Percentiles rank a stretch among this genome's conserved stretches.
phyloP scores from a whole-genome alignment of 2,329 filamentous ascomycete genomes.

The Penicillium corylophilum region DNA sequence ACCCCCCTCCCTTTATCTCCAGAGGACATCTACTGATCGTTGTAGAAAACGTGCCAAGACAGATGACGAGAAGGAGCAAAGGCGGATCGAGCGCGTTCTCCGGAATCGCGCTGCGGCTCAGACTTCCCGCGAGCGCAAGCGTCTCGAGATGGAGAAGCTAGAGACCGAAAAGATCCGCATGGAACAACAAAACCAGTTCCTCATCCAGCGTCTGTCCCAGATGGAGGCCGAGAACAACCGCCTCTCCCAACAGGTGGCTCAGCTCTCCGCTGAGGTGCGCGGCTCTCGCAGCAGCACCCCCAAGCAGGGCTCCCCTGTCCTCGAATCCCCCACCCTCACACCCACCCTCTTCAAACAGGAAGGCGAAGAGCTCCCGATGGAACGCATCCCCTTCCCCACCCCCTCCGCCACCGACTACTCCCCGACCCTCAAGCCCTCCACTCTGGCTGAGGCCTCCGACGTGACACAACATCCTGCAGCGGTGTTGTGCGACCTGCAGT shows the following conservation, averaged over 20 bases:
- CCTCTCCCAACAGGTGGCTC: slow-evolving; percentile 51
- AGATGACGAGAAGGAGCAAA: slow-evolving; percentile 97
- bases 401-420: slow-evolving; percentile 41
- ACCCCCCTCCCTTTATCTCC: not conserved
- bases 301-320: slow-evolving; percentile 35
- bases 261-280: slow-evolving; percentile 49
- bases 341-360: slow-evolving; percentile 47
- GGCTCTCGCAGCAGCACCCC: slow-evolving; percentile 42
- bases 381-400: slow-evolving; percentile 42
- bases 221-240: slow-evolving; percentile 57
- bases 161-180: slow-evolving; percentile 63
- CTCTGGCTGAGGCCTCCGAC: slow-evolving; percentile 67
- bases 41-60: slow-evolving; percentile 93
- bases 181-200: slow-evolving; percentile 70
- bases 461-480: slow-evolving; percentile 99
- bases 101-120: slow-evolving; percentile 94
- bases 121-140: slow-evolving; percentile 92
- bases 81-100: slow-evolving; percentile 93
- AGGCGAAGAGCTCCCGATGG: slow-evolving; percentile 41
- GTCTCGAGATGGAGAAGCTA: slow-evolving; percentile 82
- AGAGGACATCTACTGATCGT: not conserved
- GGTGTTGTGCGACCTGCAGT: slow-evolving; percentile 99
- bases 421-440: slow-evolving; percentile 41
- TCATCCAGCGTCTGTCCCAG: slow-evolving; percentile 62
- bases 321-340: slow-evolving; percentile 41